Percentiles rank a stretch among this genome's conserved stretches.
These are phyloP conservation scores for Rhizomucor pusillus DNA, from an alignment of 371 early-diverging fungal genomes.

Conservation along the genomic window DNA sequence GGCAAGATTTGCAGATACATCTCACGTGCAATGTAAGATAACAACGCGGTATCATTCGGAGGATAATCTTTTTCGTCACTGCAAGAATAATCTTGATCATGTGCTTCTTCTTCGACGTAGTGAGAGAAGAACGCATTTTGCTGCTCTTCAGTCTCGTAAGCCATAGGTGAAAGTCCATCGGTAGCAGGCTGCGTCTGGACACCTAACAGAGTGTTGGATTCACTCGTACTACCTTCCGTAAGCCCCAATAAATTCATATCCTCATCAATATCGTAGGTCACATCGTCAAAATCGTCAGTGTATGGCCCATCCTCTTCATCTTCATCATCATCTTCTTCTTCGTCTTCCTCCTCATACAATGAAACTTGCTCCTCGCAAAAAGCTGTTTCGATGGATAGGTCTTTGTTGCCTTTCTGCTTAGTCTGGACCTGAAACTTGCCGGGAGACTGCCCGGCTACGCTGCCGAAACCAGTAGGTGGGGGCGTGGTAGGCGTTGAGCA, in stretches of 20 bases:
- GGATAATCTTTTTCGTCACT: constrained; percentile 11
- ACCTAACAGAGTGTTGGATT: not conserved
- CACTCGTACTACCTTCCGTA: constrained; percentile 1
- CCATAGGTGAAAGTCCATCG: constrained; percentile 12
- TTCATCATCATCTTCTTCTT: not conserved
- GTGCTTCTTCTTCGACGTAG: not conserved
- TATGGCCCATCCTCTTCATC: not conserved
- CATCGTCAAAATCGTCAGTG: constrained; percentile 1
- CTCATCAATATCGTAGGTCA: not conserved
- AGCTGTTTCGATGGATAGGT: not conserved
- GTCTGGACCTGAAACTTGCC: too few relatives aligned
- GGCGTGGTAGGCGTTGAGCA: constrained; percentile 3
- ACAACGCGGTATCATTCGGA: constrained; percentile 54
- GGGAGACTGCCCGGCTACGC: too few relatives aligned
- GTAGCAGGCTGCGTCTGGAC: not conserved
- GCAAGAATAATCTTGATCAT: not conserved
- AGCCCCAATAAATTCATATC: not conserved
- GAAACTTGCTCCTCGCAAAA: not conserved
- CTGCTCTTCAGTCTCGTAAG: constrained; percentile 13
- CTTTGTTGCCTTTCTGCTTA: too few relatives aligned
- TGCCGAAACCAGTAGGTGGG: constrained; percentile 1
- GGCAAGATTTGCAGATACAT: constrained; percentile 49
- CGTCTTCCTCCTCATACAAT: not conserved
- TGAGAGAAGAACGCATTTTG: constrained; percentile 15
- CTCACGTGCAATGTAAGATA: constrained; percentile 72